These are phyloP conservation scores for Lactarius hatsudake DNA, from an alignment of 768 basidiomycete species.

Conservation along the genomic window DNA sequence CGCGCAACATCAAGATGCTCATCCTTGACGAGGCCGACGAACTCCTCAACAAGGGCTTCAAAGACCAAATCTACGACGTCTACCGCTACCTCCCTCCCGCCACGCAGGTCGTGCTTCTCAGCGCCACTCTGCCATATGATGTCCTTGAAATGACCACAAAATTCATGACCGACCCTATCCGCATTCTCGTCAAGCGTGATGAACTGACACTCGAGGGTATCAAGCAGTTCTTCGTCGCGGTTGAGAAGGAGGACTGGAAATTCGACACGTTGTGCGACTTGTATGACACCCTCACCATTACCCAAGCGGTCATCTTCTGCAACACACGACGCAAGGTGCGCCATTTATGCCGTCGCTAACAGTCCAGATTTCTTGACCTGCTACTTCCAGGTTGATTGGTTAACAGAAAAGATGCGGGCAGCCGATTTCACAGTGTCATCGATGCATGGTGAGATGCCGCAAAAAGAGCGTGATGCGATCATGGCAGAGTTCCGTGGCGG, in stretches of 20 bases:
- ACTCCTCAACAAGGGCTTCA: constrained; percentile 96
- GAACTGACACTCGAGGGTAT: constrained; percentile 96
- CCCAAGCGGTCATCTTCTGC: constrained; percentile 99
- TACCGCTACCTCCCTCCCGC: constrained; percentile 96
- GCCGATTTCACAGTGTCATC: constrained; percentile 98
- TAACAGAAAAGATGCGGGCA: constrained; percentile 98
- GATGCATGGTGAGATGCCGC: constrained; percentile 96
- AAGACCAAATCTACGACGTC: constrained; percentile 98
- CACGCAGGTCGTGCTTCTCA: constrained; percentile 94
- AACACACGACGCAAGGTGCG: constrained; percentile 93
- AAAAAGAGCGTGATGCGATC: constrained; percentile 92
- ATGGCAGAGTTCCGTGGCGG: constrained; percentile 96
- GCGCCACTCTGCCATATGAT: constrained; percentile 94
- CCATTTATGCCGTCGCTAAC: background rate
- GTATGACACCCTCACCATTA: constrained; percentile 98
- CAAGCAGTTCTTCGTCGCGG: constrained; percentile 97
- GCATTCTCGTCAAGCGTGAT: constrained; percentile 98
- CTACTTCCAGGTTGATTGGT: constrained; percentile 79
- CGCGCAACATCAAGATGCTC: constrained; percentile 97
- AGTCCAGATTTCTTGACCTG: background rate
- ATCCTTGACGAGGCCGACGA: constrained; percentile 95
- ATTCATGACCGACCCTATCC: constrained; percentile 99
- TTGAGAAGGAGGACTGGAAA: constrained; percentile 99
- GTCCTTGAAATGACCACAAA: constrained; percentile 99
- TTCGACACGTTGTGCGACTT: constrained; percentile 97